These are phyloP conservation scores for Desmodesmus armatus DNA, from an alignment of 139 green algal genomes.

Conservation along the genomic window DNA sequence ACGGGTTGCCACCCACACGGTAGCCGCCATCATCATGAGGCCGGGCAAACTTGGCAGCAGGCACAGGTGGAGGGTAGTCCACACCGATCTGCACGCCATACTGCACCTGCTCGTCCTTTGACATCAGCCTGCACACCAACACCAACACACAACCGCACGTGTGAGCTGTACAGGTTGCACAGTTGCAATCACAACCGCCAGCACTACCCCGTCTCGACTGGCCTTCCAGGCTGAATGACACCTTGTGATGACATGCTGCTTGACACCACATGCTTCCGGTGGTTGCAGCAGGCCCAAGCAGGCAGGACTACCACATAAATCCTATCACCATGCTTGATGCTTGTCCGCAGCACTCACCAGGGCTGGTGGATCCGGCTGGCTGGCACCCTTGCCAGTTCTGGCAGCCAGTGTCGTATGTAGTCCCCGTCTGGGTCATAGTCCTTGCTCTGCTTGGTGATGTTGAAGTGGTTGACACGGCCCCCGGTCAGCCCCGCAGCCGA, in stretches of 20 bases:
- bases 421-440: constrained; percentile 90
- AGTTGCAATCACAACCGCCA: no score
- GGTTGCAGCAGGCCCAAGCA: no score
- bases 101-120: constrained; percentile 43
- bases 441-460: constrained; percentile 91
- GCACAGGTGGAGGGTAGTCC: constrained; percentile 77
- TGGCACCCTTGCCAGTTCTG: constrained; percentile 88
- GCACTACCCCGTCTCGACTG: no score
- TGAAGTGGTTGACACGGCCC: constrained; percentile 94
- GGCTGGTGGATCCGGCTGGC: constrained; percentile 81
- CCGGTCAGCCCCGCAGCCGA: constrained; percentile 78
- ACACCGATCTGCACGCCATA: constrained; percentile 71
- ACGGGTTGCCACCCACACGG: constrained; percentile 30
- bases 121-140: constrained; percentile 35
- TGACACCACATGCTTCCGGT: no score
- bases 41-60: constrained; percentile 37
- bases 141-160: no score
- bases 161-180: no score
- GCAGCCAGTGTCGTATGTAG: constrained; percentile 92
- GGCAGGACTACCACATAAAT: no score
- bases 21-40: constrained; percentile 33
- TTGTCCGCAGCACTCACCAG: constrained; percentile 23
- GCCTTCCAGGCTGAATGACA: no score
- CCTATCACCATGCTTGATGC: no score
- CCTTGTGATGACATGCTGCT: no score